phyloP scores from a whole-genome alignment of 2,329 filamentous ascomycete species.

The Bipolaris zeicola region DNA sequence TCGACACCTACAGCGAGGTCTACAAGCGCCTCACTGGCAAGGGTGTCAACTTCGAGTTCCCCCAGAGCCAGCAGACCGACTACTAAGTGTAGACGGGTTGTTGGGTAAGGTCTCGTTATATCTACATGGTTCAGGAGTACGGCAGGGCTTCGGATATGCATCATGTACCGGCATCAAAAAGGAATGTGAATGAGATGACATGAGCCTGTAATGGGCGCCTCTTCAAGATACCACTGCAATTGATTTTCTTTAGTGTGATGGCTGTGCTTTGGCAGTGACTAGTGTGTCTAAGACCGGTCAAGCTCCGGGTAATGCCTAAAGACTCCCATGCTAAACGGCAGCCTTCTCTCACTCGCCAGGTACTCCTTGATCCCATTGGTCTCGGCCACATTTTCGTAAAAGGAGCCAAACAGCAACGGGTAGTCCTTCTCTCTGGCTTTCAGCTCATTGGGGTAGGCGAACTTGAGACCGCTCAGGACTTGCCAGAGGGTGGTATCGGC shows the following conservation, averaged over 20 bases:
- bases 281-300: slow-evolving; percentile 56
- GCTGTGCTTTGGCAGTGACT: not conserved
- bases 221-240: slow-evolving; percentile 47
- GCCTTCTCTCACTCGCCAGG: slow-evolving; percentile 67
- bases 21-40: slow-evolving; percentile 98
- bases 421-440: slow-evolving; percentile 63
- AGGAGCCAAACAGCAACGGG: slow-evolving; percentile 62
- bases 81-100: slow-evolving; percentile 65
- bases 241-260: slow-evolving; percentile 41
- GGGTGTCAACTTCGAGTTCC: slow-evolving; percentile 98
- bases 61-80: slow-evolving; percentile 77
- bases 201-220: slow-evolving; percentile 39
- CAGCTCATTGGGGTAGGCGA: slow-evolving; percentile 73
- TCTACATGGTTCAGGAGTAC: slow-evolving; percentile 45
- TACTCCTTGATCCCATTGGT: slow-evolving; percentile 71
- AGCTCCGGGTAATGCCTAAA: slow-evolving; percentile 77
- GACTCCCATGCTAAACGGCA: slow-evolving; percentile 67
- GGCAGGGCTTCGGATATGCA: slow-evolving; percentile 45
- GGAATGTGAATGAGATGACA: slow-evolving; percentile 47
- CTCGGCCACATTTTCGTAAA: slow-evolving; percentile 67
- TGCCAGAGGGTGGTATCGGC: slow-evolving; percentile 78
- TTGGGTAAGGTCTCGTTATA: slow-evolving; percentile 27
- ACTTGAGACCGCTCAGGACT: slow-evolving; percentile 61
- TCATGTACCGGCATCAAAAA: slow-evolving; percentile 50
- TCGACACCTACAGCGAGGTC: slow-evolving; percentile 99